These are phyloP conservation scores for Didymella sp. DNA, from an alignment of 2,329 filamentous ascomycete species.

Conservation along the genomic window DNA sequence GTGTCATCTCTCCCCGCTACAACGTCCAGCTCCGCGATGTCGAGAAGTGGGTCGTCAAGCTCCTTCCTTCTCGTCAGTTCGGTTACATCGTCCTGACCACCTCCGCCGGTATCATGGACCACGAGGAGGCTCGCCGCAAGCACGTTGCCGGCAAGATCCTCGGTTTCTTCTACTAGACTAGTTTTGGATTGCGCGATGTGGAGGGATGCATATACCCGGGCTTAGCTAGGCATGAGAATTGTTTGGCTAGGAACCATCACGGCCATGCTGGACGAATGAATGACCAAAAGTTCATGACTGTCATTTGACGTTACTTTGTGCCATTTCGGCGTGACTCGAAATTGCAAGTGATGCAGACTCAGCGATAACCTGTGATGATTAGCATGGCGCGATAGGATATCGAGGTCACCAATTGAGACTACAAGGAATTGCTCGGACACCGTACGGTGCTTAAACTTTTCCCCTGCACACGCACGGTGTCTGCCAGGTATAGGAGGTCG, in stretches of 20 bases:
- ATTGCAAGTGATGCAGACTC: neutral
- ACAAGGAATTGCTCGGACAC: neutral
- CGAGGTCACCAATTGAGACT: neutral
- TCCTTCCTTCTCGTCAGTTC: conserved; percentile 99
- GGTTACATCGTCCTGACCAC: conserved; percentile 99
- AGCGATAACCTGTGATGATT: neutral
- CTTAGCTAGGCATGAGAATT: conserved; percentile 30
- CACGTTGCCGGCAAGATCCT: conserved; percentile 99
- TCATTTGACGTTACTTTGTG: neutral
- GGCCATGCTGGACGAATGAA: conserved; percentile 41
- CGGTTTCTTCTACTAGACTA: conserved; percentile 94
- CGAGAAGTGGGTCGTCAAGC: conserved; percentile 99
- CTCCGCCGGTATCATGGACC: conserved; percentile 99
- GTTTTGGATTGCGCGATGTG: conserved; percentile 25
- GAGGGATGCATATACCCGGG: conserved; percentile 43
- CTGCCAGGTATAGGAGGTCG: neutral
- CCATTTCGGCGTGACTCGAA: neutral
- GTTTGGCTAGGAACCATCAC: conserved; percentile 39
- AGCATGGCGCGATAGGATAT: neutral
- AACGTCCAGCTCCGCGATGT: conserved; percentile 97
- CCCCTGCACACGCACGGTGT: neutral
- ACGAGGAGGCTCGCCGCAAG: conserved; percentile 99
- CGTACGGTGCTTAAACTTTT: neutral
- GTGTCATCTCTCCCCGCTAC: conserved; percentile 99
- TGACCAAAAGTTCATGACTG: conserved; percentile 39